A percentile compares a stretch with the other conserved stretches of the same genome.
These are phyloP conservation scores for Vaccinium macrocarpon DNA, from an alignment of 148 eudicot genomes.

Conservation along the genomic window DNA sequence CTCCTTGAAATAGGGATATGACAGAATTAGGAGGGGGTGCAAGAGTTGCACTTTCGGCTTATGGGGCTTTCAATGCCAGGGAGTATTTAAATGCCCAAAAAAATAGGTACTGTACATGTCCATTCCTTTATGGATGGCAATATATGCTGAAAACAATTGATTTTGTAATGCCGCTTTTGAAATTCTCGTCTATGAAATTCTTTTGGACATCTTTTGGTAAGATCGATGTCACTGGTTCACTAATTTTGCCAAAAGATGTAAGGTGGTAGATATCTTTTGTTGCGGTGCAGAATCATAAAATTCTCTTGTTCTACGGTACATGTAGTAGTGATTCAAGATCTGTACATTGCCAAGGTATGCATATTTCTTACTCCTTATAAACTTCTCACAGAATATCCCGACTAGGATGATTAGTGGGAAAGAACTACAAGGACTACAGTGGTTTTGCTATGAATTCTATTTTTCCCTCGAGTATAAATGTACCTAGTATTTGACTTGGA, in stretches of 20 bases:
- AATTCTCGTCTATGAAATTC: not conserved
- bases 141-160: not conserved
- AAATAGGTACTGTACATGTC: constrained; percentile 48
- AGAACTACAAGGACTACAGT: not conserved
- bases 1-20: constrained; percentile 36
- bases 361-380: not conserved
- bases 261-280: not conserved
- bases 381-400: not conserved
- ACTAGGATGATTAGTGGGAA: no score
- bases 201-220: not conserved
- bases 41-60: constrained; percentile 72
- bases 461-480: not conserved
- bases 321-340: not conserved
- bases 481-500: not conserved
- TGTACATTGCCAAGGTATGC: not conserved
- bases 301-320: not conserved
- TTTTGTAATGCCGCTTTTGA: not conserved
- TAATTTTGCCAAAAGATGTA: not conserved
- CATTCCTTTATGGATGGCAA: not conserved
- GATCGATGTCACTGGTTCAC: not conserved
- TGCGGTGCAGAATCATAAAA: not conserved
- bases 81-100: constrained; percentile 95
- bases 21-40: constrained; percentile 73
- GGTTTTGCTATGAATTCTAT: not conserved
- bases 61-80: constrained; percentile 60